Evolutionary conservation across 805 yeast genomes (phyloP).

Genomic region (Blastobotrys robertii): DNA sequence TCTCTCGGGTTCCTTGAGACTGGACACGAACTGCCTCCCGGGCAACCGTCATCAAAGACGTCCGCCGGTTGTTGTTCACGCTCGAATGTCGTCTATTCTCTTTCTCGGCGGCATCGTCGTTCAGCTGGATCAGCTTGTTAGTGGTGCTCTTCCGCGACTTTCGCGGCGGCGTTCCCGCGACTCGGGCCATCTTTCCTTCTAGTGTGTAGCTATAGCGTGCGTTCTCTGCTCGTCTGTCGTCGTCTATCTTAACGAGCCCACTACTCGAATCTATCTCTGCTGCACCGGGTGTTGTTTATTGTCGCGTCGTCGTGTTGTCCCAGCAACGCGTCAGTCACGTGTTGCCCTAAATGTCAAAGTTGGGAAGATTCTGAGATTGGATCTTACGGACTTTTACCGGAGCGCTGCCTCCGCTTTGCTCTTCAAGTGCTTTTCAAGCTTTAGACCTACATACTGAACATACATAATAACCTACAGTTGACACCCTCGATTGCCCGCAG

Average conservation of each 20-base stretch:
- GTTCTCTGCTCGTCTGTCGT: too few relatives aligned
- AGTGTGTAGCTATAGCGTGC: too few relatives aligned
- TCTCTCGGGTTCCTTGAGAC: background rate
- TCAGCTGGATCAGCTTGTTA: conserved; percentile 12
- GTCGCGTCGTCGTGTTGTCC: background rate
- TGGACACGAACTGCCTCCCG: conserved; percentile 4
- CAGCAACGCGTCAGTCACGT: background rate
- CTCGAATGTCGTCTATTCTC: conserved; percentile 13
- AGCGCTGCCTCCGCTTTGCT: too few relatives aligned
- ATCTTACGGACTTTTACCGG: too few relatives aligned
- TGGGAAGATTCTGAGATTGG: too few relatives aligned
- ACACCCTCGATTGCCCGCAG: too few relatives aligned
- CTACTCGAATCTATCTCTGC: background rate
- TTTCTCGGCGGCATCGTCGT: conserved; percentile 22
- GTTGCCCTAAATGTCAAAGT: too few relatives aligned
- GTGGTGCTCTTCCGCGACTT: background rate
- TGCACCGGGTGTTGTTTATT: background rate
- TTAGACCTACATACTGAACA: too few relatives aligned
- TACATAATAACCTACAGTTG: too few relatives aligned
- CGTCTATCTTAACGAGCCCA: background rate
- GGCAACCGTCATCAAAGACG: conserved; percentile 14
- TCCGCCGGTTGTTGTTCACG: conserved; percentile 6
- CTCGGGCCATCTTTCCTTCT: too few relatives aligned
- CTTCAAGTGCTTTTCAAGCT: too few relatives aligned
- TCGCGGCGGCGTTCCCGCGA: background rate